Conservation (phyloP, 129 eudicot species). For the Helianthus tuberosus region DNA sequence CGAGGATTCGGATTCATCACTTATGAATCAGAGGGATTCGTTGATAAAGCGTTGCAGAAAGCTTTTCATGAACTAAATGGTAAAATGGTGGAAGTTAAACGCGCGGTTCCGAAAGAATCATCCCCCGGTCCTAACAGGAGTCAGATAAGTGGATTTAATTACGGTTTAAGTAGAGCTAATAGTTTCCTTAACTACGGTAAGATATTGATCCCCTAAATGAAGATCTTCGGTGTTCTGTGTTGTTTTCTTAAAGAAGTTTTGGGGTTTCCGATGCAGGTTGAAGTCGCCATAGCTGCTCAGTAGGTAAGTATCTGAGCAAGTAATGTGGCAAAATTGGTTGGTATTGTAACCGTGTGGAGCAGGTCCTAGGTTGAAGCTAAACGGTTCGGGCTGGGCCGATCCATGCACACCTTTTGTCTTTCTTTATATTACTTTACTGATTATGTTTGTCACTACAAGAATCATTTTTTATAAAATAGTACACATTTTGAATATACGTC, state of each 20-base stretch:
- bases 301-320: conserved; percentile 48
- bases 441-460: too few species aligned
- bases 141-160: conserved; percentile 53
- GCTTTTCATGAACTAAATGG: conserved; percentile 92
- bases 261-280: conserved; percentile 85
- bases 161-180: conserved; percentile 67
- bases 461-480: too few species aligned
- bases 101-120: conserved; percentile 88
- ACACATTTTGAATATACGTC: too few species aligned
- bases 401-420: too few species aligned
- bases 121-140: conserved; percentile 73
- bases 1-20: conserved; percentile 97
- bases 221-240: neutral
- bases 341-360: neutral
- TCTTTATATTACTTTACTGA: too few species aligned
- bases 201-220: neutral
- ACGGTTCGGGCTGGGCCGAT: neutral
- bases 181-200: conserved; percentile 65
- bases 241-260: conserved; percentile 12
- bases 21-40: conserved; percentile 87
- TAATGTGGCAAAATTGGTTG: neutral
- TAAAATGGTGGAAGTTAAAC: conserved; percentile 95
- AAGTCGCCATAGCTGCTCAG: conserved; percentile 94
- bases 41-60: conserved; percentile 70
- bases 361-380: neutral